phyloP scores from a whole-genome alignment of 116 monocot species.

The Posidonia oceanica region DNA sequence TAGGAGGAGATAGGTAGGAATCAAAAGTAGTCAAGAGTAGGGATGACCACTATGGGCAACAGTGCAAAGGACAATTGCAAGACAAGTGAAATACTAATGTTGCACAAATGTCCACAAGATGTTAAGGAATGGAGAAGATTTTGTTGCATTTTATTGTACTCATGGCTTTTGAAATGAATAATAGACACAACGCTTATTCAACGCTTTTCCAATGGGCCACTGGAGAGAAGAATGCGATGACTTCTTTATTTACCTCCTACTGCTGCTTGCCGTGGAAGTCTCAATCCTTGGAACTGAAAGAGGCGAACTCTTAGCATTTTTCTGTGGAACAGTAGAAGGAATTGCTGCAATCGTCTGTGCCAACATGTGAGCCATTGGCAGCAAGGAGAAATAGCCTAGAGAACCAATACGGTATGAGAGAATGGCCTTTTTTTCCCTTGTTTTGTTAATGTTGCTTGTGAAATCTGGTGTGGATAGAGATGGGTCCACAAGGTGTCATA shows the following conservation, averaged over 20 bases:
- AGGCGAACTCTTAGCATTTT: neutral
- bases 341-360: neutral
- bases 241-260: neutral
- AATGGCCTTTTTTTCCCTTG: neutral
- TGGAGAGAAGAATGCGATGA: too few species aligned
- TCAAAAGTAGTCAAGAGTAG: neutral
- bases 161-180: too few species aligned
- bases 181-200: too few species aligned
- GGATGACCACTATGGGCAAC: neutral
- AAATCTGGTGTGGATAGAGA: constrained; percentile 1
- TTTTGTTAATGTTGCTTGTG: neutral
- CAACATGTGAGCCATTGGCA: neutral
- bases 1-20: too few species aligned
- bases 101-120: too few species aligned
- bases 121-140: too few species aligned
- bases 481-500: neutral
- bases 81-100: too few species aligned
- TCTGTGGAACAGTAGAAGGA: neutral
- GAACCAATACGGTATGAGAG: neutral
- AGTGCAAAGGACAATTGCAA: neutral
- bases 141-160: too few species aligned
- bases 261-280: neutral
- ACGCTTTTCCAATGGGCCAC: too few species aligned
- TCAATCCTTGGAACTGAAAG: too few species aligned
- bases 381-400: neutral